phyloP scores from a whole-genome alignment of 1,284 basidiomycete species.

The Testicularia cyperi region DNA sequence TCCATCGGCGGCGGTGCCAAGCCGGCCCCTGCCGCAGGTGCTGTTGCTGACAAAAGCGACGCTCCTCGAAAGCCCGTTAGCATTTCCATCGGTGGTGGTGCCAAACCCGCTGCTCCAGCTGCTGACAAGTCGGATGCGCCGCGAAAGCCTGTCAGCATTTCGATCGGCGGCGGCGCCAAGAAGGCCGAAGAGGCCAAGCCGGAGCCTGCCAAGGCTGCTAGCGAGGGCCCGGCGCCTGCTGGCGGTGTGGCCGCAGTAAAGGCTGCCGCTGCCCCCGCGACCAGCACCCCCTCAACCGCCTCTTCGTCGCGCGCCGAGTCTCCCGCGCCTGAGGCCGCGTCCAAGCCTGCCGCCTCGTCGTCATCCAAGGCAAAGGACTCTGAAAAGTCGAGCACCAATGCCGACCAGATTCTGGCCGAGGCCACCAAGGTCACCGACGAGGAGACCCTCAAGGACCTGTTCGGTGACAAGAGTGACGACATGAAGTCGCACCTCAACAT shows the following conservation, averaged over 20 bases:
- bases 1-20: conserved; percentile 40
- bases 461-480: conserved; percentile 53
- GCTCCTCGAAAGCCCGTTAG: conserved; percentile 52
- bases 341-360: conserved; percentile 27
- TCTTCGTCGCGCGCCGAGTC: conserved; percentile 42
- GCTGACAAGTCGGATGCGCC: conserved; percentile 17
- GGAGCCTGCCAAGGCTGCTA: conserved; percentile 6
- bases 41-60: conserved; percentile 11
- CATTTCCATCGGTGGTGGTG: conserved; percentile 56
- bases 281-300: conserved; percentile 15
- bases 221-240: conserved; percentile 21
- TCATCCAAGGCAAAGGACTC: conserved; percentile 27
- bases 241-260: conserved; percentile 39
- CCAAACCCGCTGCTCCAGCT: conserved; percentile 14
- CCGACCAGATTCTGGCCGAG: conserved; percentile 56
- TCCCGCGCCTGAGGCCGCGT: conserved; percentile 22
- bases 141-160: conserved; percentile 48
- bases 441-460: conserved; percentile 59
- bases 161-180: conserved; percentile 49
- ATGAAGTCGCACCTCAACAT: conserved; percentile 59
- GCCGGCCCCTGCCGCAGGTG: conserved; percentile 2
- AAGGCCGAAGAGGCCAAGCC: not conserved
- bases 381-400: conserved; percentile 50
- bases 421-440: conserved; percentile 56
- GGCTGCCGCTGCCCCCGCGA: conserved; percentile 23